Evolutionary conservation across 169 alveolate species (phyloP).

Genomic region (Plasmodium gonderi): DNA sequence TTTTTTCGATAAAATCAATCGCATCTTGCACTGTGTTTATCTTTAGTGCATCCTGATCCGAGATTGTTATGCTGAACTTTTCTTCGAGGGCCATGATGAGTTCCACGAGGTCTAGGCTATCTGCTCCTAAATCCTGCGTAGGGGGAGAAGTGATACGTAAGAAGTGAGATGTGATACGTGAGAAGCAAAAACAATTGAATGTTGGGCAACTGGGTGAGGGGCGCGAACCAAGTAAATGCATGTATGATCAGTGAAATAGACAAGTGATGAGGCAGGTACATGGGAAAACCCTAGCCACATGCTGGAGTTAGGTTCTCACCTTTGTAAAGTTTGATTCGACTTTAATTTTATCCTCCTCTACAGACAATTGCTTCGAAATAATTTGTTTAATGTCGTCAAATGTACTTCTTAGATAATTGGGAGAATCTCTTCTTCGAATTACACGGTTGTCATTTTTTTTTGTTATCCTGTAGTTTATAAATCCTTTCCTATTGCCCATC

Average conservation of each 20-base stretch:
- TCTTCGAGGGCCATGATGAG: constrained; percentile 88
- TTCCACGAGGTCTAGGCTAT: constrained; percentile 87
- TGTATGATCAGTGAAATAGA: not conserved
- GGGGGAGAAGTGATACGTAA: not conserved
- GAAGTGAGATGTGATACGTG: not conserved
- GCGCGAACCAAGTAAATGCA: not conserved
- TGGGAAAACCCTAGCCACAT: too few species aligned
- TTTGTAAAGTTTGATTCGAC: constrained; percentile 37
- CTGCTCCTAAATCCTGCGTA: constrained; percentile 89
- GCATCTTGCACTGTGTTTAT: constrained; percentile 82
- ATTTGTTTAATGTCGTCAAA: constrained; percentile 37
- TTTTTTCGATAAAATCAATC: constrained; percentile 75
- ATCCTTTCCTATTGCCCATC: not conserved
- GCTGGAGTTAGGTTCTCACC: too few species aligned
- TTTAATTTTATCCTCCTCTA: constrained; percentile 64
- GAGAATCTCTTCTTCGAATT: not conserved
- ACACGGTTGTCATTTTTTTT: not conserved
- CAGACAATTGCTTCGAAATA: constrained; percentile 62
- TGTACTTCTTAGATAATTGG: constrained; percentile 23
- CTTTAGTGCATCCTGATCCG: constrained; percentile 86
- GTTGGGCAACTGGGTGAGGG: not conserved
- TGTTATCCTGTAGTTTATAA: not conserved
- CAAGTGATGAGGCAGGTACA: not conserved
- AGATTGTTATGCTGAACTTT: constrained; percentile 84
- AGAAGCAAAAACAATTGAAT: not conserved